Percentiles rank a stretch among this genome's conserved stretches.
These are phyloP conservation scores for Colletotrichum plurivorum DNA, from an alignment of 2,329 filamentous ascomycete genomes.

Conservation along the genomic window DNA sequence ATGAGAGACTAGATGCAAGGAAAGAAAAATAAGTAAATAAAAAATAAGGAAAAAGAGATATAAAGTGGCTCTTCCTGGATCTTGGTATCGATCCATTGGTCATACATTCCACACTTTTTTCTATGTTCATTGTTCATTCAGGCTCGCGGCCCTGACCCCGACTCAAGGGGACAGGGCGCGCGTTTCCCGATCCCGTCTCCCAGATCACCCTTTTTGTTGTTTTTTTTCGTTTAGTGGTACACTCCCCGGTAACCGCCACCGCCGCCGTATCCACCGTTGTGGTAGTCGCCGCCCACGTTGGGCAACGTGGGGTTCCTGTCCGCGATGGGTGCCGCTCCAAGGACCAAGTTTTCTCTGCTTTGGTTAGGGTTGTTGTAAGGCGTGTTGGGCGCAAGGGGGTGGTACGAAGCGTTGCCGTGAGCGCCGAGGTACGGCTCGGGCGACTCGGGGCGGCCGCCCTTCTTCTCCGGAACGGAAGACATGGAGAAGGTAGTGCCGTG, in stretches of 20 bases:
- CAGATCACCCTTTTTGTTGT: background rate
- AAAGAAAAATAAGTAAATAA: conserved; percentile 36
- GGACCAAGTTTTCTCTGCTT: conserved; percentile 56
- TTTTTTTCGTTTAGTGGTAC: conserved; percentile 24
- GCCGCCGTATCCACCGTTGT: conserved; percentile 34
- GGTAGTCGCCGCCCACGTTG: conserved; percentile 36
- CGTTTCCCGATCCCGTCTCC: conserved; percentile 12
- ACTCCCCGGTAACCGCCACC: conserved; percentile 37
- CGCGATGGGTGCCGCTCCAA: conserved; percentile 56
- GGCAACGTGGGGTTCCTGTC: conserved; percentile 53
- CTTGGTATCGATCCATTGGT: conserved; percentile 30
- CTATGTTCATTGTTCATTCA: conserved; percentile 37
- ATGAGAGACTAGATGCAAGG: conserved; percentile 32
- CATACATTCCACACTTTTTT: conserved; percentile 36
- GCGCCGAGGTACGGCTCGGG: conserved; percentile 51
- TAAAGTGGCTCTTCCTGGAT: conserved; percentile 37
- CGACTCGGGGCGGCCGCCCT: conserved; percentile 46
- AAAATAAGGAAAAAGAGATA: conserved; percentile 39
- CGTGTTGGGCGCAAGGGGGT: conserved; percentile 55
- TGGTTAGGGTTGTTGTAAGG: conserved; percentile 46
- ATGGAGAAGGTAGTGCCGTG: conserved; percentile 59
- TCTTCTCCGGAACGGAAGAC: conserved; percentile 51
- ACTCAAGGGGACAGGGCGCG: background rate
- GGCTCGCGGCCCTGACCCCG: background rate
- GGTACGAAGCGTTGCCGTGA: conserved; percentile 44